Percentiles rank a stretch among this genome's conserved stretches.
Conservation (phyloP, 2,329 filamentous ascomycete genomes). For the Xylariaceae sp. region DNA sequence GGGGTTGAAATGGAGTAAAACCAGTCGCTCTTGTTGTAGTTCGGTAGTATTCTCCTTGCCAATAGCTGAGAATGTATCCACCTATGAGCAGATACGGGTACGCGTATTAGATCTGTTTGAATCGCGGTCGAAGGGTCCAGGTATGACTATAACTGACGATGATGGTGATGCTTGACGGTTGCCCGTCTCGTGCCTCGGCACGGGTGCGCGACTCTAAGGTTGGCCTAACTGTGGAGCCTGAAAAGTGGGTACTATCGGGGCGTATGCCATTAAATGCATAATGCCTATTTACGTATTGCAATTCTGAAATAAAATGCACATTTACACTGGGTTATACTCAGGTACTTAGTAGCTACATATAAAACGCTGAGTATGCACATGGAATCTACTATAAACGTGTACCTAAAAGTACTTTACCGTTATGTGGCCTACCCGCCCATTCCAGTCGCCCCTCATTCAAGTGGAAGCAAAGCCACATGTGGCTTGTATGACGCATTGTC, state of each 20-base stretch:
- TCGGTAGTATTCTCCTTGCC: background rate
- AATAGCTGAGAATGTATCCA: background rate
- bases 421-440: no score
- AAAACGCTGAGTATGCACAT: no score
- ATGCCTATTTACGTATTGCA: background rate
- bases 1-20: background rate
- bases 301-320: no score
- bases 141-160: slow-evolving; percentile 7
- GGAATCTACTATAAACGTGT: no score
- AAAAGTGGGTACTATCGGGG: background rate
- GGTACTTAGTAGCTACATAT: no score
- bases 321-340: no score
- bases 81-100: background rate
- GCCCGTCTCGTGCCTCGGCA: slow-evolving; percentile 31
- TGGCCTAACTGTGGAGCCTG: background rate
- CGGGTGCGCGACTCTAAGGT: slow-evolving; percentile 22
- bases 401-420: no score
- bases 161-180: slow-evolving; percentile 16
- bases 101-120: slow-evolving; percentile 10
- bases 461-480: slow-evolving; percentile 16
- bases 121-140: slow-evolving; percentile 1
- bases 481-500: slow-evolving; percentile 28
- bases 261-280: background rate
- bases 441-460: background rate
- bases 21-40: background rate